Evolutionary conservation across 352 stramenopile species (phyloP), one percentile per base, ranked within the genome.

Genomic region (Phytopythium kandeliae): DNA sequence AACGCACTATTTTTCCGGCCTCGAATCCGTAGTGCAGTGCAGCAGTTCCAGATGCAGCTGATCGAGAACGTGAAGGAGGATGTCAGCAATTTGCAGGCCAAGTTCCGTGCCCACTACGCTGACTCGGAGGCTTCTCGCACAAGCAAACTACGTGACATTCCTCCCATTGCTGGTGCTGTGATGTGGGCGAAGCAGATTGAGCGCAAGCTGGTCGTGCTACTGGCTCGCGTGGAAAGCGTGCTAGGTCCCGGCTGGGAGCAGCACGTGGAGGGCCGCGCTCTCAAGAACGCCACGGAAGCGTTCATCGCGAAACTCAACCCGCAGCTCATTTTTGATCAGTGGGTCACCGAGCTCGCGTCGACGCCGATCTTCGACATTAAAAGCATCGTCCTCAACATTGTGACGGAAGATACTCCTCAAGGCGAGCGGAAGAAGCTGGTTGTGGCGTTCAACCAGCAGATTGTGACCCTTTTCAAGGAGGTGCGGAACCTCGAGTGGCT

Each of bases 171-270:
- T 33, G 97, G 96, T 26, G 98, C 98, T 45, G 98, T 99, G 40
- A 92, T 99, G 63, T 99, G 97, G 97, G 97, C 96, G 16, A 98
- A 98, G 61, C 97, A 99, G 72, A 99, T 99, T 72, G 97, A 99
- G 67, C 82, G 96, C n/a, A 98, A 99, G 67, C 69, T 99, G 15
- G 89, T 98, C 68, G 86, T 95, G 53, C 75, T 99, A 6, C 86
- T 99, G 46, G 82, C 90, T n/a, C 81, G 96, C 35, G 97, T 99
- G 58, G 88, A 98, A 56, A 95, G 97, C 62, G 96, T 99, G 17
- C 84, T 99, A 5, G 97, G 93, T 41, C 61, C 69, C 21, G 96
- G 96, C 30, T 99, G 97, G 97, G 96, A 98, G 46, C 96, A 99
- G 37, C 92, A 98, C 53, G 74, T 95, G 4, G 97, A 99, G 73